phyloP scores from a whole-genome alignment of 768 basidiomycete species.

The Russula dissimulans region DNA sequence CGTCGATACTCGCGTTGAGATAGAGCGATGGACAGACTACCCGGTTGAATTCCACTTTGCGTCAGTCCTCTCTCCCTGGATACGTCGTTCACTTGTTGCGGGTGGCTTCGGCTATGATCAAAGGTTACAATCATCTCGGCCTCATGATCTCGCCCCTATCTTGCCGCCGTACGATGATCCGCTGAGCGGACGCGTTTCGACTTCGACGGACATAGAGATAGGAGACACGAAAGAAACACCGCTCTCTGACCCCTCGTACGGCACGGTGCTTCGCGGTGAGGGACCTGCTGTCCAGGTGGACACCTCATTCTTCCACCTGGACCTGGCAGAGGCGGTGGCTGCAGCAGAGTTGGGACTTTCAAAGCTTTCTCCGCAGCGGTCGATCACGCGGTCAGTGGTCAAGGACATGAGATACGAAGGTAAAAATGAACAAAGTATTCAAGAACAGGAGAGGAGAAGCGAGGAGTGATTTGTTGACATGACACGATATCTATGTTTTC shows the following conservation, averaged over 20 bases:
- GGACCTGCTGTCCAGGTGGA: conserved; percentile 35
- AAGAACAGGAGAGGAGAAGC: background rate
- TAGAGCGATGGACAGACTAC: conserved; percentile 81
- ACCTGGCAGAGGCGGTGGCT: conserved; percentile 25
- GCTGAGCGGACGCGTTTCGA: conserved; percentile 27
- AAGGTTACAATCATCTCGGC: conserved; percentile 27
- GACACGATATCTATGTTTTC: no score
- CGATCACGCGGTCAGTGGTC: background rate
- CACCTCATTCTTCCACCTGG: conserved; percentile 86
- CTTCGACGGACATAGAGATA: conserved; percentile 14
- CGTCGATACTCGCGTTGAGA: conserved; percentile 76
- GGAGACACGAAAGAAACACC: background rate
- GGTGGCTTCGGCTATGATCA: conserved; percentile 83
- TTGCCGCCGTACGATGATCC: conserved; percentile 52
- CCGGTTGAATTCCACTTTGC: conserved; percentile 93
- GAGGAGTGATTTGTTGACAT: no score
- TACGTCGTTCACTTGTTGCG: conserved; percentile 77
- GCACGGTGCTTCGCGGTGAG: conserved; percentile 7
- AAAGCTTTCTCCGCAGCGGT: background rate
- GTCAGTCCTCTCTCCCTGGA: conserved; percentile 87
- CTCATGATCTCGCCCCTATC: conserved; percentile 66
- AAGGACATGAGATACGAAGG: background rate
- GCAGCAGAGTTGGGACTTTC: conserved; percentile 23
- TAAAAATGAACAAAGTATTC: background rate
- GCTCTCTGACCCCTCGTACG: conserved; percentile 9